Conservation (phyloP, 2,329 filamentous ascomycete genomes). For the Dactylella cylindrospora region DNA sequence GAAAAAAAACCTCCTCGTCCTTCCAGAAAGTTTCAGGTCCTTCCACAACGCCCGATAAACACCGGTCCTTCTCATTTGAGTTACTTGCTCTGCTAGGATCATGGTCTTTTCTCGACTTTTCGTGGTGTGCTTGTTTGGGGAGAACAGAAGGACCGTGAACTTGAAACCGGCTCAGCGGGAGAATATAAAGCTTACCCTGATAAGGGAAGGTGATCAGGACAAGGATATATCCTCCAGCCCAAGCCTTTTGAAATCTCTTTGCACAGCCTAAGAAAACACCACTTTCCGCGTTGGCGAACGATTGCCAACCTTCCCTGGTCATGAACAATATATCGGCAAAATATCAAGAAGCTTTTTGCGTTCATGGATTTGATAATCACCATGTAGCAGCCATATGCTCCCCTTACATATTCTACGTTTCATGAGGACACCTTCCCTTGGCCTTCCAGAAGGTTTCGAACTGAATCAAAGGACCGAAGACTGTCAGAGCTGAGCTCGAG, state of each 20-base stretch:
- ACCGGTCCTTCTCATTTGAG: conserved; percentile 42
- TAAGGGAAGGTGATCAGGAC: conserved; percentile 25
- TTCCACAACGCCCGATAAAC: conserved; percentile 24
- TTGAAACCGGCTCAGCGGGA: conserved; percentile 44
- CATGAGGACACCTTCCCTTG: conserved; percentile 35
- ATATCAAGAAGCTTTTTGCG: not conserved
- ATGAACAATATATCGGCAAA: conserved; percentile 32
- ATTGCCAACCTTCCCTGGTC: conserved; percentile 32
- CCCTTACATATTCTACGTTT: conserved; percentile 16
- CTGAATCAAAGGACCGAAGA: conserved; percentile 15
- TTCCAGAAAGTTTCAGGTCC: conserved; percentile 41
- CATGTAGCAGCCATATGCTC: conserved; percentile 5
- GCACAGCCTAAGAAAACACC: too few relatives aligned
- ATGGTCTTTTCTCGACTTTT: conserved; percentile 27
- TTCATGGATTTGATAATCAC: conserved; percentile 20
- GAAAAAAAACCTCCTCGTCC: not conserved
- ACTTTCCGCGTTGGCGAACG: conserved; percentile 32
- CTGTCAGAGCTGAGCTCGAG: too few relatives aligned
- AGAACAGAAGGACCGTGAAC: conserved; percentile 36
- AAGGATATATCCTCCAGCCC: not conserved
- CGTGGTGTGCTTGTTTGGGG: too few relatives aligned
- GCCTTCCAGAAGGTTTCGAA: conserved; percentile 40
- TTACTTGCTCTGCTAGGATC: conserved; percentile 8
- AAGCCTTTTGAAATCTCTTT: too few relatives aligned
- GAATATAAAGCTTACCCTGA: conserved; percentile 36